Evolutionary conservation across 2,329 filamentous ascomycete genomes (phyloP).

Genomic region (Lachnellula hyalina): DNA sequence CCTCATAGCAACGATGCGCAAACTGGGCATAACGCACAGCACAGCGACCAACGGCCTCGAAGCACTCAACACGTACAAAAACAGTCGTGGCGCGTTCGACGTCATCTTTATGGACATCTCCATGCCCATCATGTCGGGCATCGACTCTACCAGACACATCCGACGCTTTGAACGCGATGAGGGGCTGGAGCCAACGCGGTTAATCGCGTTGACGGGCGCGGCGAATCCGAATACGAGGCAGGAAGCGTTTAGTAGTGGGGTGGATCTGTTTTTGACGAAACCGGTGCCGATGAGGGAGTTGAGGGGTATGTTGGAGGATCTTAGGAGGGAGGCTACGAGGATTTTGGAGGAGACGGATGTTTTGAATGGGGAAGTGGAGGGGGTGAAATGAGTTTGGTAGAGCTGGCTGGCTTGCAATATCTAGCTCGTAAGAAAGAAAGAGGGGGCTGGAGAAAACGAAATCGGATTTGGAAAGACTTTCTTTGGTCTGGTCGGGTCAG

Average conservation of each 20-base stretch:
- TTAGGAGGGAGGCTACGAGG: conserved; percentile 16
- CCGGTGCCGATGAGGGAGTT: conserved; percentile 37
- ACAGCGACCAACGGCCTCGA: conserved; percentile 42
- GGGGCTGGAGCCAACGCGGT: conserved; percentile 36
- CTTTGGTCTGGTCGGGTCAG: too few relatives aligned
- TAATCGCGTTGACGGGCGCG: conserved; percentile 49
- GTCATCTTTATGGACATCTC: conserved; percentile 50
- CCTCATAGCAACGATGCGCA: conserved; percentile 29
- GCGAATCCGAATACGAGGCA: conserved; percentile 44
- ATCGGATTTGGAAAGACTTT: too few relatives aligned
- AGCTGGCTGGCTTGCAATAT: too few relatives aligned
- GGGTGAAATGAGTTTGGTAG: not conserved
- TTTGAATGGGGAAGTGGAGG: not conserved
- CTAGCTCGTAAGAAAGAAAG: not conserved
- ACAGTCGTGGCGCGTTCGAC: conserved; percentile 31
- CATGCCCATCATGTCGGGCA: conserved; percentile 51
- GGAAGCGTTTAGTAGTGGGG: conserved; percentile 46
- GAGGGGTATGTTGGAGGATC: conserved; percentile 27
- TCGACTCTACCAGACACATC: conserved; percentile 44
- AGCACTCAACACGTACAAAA: conserved; percentile 37
- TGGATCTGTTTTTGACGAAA: conserved; percentile 51
- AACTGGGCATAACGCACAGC: conserved; percentile 30
- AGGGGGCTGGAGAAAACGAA: not conserved
- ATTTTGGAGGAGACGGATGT: not conserved
- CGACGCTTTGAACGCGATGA: conserved; percentile 42